Base-by-base conservation (phyloP, 768 basidiomycete species). In the Tephrocybe sp. region DNA sequence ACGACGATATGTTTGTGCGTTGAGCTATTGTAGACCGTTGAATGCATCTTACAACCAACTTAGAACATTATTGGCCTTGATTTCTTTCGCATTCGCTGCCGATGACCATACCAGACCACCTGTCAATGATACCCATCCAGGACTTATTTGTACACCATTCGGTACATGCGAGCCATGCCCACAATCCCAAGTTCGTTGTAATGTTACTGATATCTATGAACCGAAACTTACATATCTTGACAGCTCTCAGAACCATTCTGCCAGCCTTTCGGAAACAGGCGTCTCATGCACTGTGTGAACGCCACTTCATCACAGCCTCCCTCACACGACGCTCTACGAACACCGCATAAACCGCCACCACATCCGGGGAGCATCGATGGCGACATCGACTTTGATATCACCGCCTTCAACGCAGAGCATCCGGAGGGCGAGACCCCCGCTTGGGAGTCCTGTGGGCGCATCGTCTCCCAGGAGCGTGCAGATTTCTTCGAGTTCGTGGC, bases 371-470 rank as follows among this genome's bases (percentile, higher is more conserved):
- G 38, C 34, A 16, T 51, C 12, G 49, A 50, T 36, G 11, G 43
- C 8, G 44, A 45, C 30, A 16, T 45, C 25, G 40, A 26, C 40
- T 6, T 41, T 15, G 26, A 51, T 25, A 9, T 51, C n/a, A 25
- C 28, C 15, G 11, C 21, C 3, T 53, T 54, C 24, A 44, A 47
- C 22, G 26, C 52, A 9, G 55, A 54, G 16, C 63, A 65, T 35
- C 62, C 62, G 5, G 58, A 62, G 26, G 84, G 83, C 32, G 84
- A 86, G 67, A 82, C 80, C 1, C 85, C 86, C 3, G 93, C 92
- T 5, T 98, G 93, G 92, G 87, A 93, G 62, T 84, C 93, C 4
- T 98, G 95, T 59, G 95, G 94, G 3, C 91, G 92, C 54, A 89
- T 94, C 28, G 75, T 88, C 37, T 68, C 73, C 16, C 76, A 81